Evolutionary conservation across 345 rosid genomes (phyloP).

Genomic region (Ceriops zippeliana): DNA sequence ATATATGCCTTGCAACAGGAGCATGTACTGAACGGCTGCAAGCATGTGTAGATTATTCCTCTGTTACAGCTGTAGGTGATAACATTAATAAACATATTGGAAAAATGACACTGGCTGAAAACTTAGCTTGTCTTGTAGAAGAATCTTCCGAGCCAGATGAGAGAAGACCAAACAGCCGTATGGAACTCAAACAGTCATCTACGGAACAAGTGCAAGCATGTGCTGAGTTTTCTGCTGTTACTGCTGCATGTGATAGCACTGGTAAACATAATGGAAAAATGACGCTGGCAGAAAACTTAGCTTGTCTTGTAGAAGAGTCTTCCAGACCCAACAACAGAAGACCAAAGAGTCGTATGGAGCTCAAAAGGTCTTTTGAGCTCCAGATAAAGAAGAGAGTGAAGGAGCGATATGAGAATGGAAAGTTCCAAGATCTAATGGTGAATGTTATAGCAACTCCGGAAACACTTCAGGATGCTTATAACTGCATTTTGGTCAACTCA

Average conservation of each 20-base stretch:
- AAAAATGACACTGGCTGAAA: slow-evolving; percentile 50
- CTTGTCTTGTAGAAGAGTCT: slow-evolving; percentile 61
- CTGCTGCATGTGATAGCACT: slow-evolving; percentile 18
- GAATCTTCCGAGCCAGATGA: slow-evolving; percentile 47
- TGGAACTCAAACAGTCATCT: slow-evolving; percentile 54
- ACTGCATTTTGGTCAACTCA: slow-evolving; percentile 59
- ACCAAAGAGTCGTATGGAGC: slow-evolving; percentile 62
- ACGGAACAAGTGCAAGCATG: slow-evolving; percentile 15
- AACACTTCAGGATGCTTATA: slow-evolving; percentile 70
- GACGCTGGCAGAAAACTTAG: slow-evolving; percentile 62
- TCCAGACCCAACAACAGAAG: slow-evolving; percentile 34
- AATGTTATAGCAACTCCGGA: slow-evolving; percentile 61
- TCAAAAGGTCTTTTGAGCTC: slow-evolving; percentile 60
- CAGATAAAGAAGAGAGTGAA: slow-evolving; percentile 77
- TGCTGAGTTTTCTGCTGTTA: slow-evolving; percentile 27
- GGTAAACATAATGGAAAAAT: slow-evolving; percentile 27
- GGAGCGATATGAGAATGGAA: slow-evolving; percentile 59
- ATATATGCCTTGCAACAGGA: too few relatives aligned
- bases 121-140: slow-evolving; percentile 59
- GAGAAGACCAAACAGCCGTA: slow-evolving; percentile 45
- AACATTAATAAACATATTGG: slow-evolving; percentile 22
- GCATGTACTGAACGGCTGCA: slow-evolving; percentile 9
- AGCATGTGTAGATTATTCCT: slow-evolving; percentile 26
- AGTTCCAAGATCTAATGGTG: slow-evolving; percentile 49
- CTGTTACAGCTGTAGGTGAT: slow-evolving; percentile 23